These are phyloP conservation scores for Novymonas esmeraldas DNA, from an alignment of 208 protist genomes.

Conservation along the genomic window DNA sequence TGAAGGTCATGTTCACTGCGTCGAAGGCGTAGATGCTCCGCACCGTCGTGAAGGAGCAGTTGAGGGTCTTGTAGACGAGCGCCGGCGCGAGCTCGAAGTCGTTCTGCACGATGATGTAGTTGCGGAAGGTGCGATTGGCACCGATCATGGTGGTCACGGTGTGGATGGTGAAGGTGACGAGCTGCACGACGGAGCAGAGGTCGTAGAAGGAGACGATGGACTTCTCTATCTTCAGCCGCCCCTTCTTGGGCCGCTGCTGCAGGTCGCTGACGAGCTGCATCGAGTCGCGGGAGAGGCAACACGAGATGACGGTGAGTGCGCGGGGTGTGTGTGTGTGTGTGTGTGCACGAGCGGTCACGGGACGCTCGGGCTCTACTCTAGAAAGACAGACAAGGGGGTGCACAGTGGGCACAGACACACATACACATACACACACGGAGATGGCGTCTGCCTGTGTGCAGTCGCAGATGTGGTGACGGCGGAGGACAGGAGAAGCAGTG, in stretches of 20 bases:
- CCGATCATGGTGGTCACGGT: slow-evolving; percentile 45
- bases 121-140: slow-evolving; percentile 51
- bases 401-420: no score
- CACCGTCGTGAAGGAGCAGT: slow-evolving; percentile 48
- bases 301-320: no score
- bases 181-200: slow-evolving; percentile 58
- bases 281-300: no score
- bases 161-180: slow-evolving; percentile 58
- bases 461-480: no score
- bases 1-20: slow-evolving; percentile 50
- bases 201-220: slow-evolving; percentile 57
- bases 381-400: no score
- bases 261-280: slow-evolving; percentile 84
- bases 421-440: no score
- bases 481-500: no score
- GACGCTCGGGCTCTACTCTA: no score
- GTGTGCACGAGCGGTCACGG: not conserved
- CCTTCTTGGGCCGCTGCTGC: slow-evolving; percentile 71
- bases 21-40: slow-evolving; percentile 65
- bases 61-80: slow-evolving; percentile 47
- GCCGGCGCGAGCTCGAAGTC: slow-evolving; percentile 39
- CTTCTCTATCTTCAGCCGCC: slow-evolving; percentile 67
- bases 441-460: no score
- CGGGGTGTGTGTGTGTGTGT: slow-evolving; percentile 1
- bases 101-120: slow-evolving; percentile 46